Conservation (phyloP, 2,329 filamentous ascomycete species). For the Pleurostoma richardsiae region DNA sequence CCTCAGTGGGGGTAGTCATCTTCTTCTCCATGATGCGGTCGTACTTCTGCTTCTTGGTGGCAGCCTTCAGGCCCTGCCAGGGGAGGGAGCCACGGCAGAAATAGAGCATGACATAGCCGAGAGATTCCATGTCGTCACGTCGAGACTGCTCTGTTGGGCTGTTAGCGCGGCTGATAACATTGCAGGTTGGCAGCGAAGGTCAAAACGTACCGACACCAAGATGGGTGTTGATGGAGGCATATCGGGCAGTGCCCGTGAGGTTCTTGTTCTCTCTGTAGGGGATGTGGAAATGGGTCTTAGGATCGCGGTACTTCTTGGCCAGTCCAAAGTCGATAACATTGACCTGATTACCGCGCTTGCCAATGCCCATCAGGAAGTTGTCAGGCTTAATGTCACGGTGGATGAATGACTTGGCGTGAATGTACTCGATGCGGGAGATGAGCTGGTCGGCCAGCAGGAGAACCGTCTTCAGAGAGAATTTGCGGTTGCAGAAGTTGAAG, state of each 20-base stretch:
- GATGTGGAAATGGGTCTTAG: conserved; percentile 99
- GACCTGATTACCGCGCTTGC: conserved; percentile 98
- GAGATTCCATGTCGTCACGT: conserved; percentile 98
- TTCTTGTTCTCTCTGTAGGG: conserved; percentile 99
- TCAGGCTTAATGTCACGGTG: conserved; percentile 99
- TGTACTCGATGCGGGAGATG: conserved; percentile 99
- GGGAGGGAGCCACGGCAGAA: conserved; percentile 98
- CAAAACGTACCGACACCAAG: conserved; percentile 73
- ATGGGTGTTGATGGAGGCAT: conserved; percentile 98
- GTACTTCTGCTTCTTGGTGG: conserved; percentile 99
- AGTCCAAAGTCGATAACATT: conserved; percentile 99
- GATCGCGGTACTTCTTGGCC: conserved; percentile 99
- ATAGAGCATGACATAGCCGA: conserved; percentile 99
- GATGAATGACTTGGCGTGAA: conserved; percentile 99
- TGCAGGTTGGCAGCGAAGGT: background rate
- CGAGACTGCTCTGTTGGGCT: conserved; percentile 79
- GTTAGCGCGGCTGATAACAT: conserved; percentile 16
- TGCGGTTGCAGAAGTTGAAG: conserved; percentile 99
- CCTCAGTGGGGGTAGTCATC: conserved; percentile 99
- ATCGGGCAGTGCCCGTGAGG: conserved; percentile 95
- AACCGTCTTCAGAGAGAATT: conserved; percentile 98
- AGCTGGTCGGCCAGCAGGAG: conserved; percentile 94
- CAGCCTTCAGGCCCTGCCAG: conserved; percentile 98
- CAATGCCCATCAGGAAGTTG: conserved; percentile 99
- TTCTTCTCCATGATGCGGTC: conserved; percentile 99